Conservation (phyloP, 2,329 filamentous ascomycete genomes). For the Tolypocladium ovalisporum region DNA sequence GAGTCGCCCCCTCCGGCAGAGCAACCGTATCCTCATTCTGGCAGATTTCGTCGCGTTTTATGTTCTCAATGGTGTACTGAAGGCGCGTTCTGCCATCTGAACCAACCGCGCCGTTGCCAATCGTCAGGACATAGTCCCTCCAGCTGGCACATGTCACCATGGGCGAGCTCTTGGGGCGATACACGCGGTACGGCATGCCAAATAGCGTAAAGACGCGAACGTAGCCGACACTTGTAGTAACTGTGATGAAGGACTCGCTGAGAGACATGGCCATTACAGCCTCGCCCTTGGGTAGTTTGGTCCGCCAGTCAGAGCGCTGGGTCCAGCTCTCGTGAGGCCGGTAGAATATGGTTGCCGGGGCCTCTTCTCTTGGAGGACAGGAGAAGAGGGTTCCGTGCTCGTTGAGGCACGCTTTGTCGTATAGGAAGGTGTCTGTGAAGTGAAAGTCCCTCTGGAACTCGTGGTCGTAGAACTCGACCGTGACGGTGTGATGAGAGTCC, state of each 20-base stretch:
- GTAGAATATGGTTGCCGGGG: slow-evolving; percentile 81
- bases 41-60: slow-evolving; percentile 86
- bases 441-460: slow-evolving; percentile 90
- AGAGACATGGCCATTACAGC: slow-evolving; percentile 79
- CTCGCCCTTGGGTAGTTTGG: slow-evolving; percentile 77
- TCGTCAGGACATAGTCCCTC: slow-evolving; percentile 91
- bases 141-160: slow-evolving; percentile 90
- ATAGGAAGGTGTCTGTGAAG: slow-evolving; percentile 91
- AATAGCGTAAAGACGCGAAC: slow-evolving; percentile 89
- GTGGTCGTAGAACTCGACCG: slow-evolving; percentile 94
- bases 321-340: slow-evolving; percentile 97
- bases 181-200: slow-evolving; percentile 79
- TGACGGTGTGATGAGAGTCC: slow-evolving; percentile 85
- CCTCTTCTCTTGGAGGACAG: slow-evolving; percentile 56
- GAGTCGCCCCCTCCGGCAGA: slow-evolving; percentile 58
- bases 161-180: slow-evolving; percentile 81
- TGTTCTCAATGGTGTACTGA: slow-evolving; percentile 86
- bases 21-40: slow-evolving; percentile 91
- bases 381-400: slow-evolving; percentile 80
- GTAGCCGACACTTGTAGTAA: slow-evolving; percentile 78
- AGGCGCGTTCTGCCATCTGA: slow-evolving; percentile 69
- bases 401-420: slow-evolving; percentile 89
- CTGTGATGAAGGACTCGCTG: slow-evolving; percentile 82
- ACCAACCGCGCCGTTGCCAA: slow-evolving; percentile 82
- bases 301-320: slow-evolving; percentile 79